Base-by-base conservation (phyloP, 805 yeast genomes). In the Schwanniomyces polymorphus region DNA sequence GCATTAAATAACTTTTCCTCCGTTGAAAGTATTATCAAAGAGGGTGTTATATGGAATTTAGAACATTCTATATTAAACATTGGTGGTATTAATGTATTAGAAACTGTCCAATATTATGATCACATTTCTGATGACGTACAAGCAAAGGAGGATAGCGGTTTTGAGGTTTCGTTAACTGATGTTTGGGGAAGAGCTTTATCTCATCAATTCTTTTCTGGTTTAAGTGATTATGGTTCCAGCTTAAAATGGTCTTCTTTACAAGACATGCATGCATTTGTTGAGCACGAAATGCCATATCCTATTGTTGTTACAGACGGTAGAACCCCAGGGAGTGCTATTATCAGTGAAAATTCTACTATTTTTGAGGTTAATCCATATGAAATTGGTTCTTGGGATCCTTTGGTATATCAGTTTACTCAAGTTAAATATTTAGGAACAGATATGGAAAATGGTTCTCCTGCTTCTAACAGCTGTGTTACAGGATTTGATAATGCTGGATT, bases 371-470 rank as follows among this genome's bases (percentile, higher is more conserved):
- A 59, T 42, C 72, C 77, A 5, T 71, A 43, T 51, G 77, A 72
- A 54, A 47, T 90, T 59, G 97, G 97, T 11, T 84, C 95, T 4
- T 90, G 96, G 96, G 97, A 91, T 60, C 86, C 89, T 11, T 72
- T 85, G 1, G 66, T 88, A 45, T 72, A 77, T 46, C 69, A 85
- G 2, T 90, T 91, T 64, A 74, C 84, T 10, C 84, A 86, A 49
- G 66, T 81, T 39, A 77, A 82, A 63, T 89, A 86, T 60, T 63
- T 88, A 41, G 97, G 97, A 8, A 76, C 95, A 0, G 64, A 76
- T 18, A 76, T 86, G 29, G 57, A 73, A 23, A 74, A 81, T 50
- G 97, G 97, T 35, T 52, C 60, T 17, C 84, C 89, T 8, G 57
- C 58, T 5, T 56, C 56, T 43, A 64, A 65, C 35, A 54, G 55